Conservation (phyloP, 2,329 filamentous ascomycete genomes). For the Colletotrichum filicis region DNA sequence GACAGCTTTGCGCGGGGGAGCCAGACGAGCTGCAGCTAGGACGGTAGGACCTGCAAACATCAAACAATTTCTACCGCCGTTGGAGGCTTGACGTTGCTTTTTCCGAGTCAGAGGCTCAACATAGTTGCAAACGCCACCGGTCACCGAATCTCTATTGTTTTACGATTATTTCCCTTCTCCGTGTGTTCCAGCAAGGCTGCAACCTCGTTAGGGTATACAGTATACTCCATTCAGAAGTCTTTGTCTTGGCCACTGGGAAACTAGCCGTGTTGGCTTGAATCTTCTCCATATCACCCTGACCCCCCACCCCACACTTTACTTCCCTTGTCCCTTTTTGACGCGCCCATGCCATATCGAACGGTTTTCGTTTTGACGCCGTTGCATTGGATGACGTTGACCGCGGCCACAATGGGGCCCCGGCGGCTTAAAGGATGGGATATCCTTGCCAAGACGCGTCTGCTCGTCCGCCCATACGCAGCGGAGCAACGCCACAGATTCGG, state of each 20-base stretch:
- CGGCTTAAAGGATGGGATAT: slow-evolving; percentile 1
- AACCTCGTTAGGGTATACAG: slow-evolving; percentile 13
- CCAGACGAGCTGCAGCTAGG: neutral
- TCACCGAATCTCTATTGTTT: slow-evolving; percentile 1
- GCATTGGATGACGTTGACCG: slow-evolving; percentile 26
- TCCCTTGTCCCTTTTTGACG: slow-evolving; percentile 3
- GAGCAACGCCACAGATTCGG: slow-evolving; percentile 17
- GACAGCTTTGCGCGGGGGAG: slow-evolving; percentile 11
- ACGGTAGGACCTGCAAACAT: slow-evolving; percentile 1
- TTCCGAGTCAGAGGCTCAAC: slow-evolving; percentile 26
- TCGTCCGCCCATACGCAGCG: slow-evolving; percentile 2
- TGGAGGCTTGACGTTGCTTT: slow-evolving; percentile 16
- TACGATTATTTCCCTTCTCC: neutral
- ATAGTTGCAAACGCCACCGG: neutral
- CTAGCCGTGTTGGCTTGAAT: neutral
- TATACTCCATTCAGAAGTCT: neutral
- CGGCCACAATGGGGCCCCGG: neutral
- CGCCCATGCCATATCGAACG: slow-evolving; percentile 7
- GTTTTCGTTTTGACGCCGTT: slow-evolving; percentile 12
- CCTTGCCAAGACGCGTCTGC: slow-evolving; percentile 21
- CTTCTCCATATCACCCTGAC: neutral
- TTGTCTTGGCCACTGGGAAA: neutral
- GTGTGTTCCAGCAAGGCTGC: slow-evolving; percentile 4
- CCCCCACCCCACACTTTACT: neutral
- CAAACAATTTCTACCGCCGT: slow-evolving; percentile 18